Evolutionary conservation across 1,139 yeast species (phyloP).

Genomic region (Pichia sp.): DNA sequence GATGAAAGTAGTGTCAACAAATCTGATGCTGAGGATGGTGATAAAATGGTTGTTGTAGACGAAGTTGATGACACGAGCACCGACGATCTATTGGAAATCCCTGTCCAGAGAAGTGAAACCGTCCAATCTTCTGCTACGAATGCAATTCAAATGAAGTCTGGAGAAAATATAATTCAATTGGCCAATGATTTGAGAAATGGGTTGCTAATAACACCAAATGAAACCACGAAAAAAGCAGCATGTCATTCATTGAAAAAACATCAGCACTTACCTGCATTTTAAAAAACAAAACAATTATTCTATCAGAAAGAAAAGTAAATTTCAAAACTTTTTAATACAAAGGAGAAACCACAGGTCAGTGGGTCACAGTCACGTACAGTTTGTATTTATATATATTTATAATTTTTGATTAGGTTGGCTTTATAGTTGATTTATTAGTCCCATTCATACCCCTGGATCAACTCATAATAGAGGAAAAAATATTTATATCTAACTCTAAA

Average conservation of each 20-base stretch:
- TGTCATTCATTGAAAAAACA: slow-evolving; percentile 23
- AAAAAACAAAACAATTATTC: background rate
- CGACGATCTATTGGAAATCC: slow-evolving; percentile 13
- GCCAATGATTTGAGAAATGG: slow-evolving; percentile 14
- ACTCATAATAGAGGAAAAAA: background rate
- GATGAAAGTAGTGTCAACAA: background rate
- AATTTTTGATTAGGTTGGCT: background rate
- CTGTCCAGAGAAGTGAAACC: slow-evolving; percentile 17
- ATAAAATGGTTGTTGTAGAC: background rate
- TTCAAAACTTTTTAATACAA: background rate
- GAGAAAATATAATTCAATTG: slow-evolving; percentile 12
- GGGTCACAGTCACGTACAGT: background rate
- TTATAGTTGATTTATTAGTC: background rate
- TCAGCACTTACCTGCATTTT: slow-evolving; percentile 22
- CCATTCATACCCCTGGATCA: background rate
- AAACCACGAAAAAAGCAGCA: slow-evolving; percentile 25
- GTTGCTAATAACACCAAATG: slow-evolving; percentile 24
- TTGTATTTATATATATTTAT: background rate
- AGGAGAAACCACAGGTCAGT: background rate
- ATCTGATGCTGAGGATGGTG: background rate
- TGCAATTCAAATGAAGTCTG: slow-evolving; percentile 10
- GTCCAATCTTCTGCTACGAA: slow-evolving; percentile 11
- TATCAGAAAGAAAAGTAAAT: background rate
- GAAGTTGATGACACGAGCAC: background rate
- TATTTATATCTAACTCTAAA: too few relatives aligned